phyloP scores from a whole-genome alignment of 169 alveolate genomes.

The Fabrea salina region DNA sequence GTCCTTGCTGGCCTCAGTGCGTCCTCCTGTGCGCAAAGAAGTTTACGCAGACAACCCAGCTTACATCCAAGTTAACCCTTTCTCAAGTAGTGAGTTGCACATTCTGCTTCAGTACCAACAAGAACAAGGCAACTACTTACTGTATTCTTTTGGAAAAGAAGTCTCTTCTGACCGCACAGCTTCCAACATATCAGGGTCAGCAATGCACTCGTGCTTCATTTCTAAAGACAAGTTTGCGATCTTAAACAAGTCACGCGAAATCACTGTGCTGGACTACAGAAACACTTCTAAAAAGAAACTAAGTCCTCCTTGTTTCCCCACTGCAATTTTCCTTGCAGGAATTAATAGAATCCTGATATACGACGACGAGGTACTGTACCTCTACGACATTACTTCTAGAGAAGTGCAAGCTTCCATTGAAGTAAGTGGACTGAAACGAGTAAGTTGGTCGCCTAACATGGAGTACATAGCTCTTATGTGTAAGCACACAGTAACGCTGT shows the following conservation, averaged over 20 bases:
- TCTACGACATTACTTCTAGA: conserved; percentile 75
- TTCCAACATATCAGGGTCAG: background rate
- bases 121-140: conserved; percentile 39
- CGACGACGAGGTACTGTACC: conserved; percentile 63
- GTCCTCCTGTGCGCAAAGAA: conserved; percentile 36
- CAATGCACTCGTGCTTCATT: background rate
- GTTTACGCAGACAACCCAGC: conserved; percentile 56
- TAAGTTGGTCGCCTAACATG: conserved; percentile 55
- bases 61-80: conserved; percentile 29
- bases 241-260: background rate
- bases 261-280: background rate
- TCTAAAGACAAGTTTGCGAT: background rate
- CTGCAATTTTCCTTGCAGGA: background rate
- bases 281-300: conserved; percentile 1
- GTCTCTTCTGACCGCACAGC: background rate
- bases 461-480: conserved; percentile 55
- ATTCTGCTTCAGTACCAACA: conserved; percentile 38
- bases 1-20: conserved; percentile 42
- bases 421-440: conserved; percentile 59
- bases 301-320: background rate
- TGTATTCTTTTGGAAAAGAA: conserved; percentile 31
- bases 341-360: conserved; percentile 51
- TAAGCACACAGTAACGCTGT: conserved; percentile 42
- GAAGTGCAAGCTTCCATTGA: conserved; percentile 61
- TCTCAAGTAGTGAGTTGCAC: conserved; percentile 34